Evolutionary conservation across 1,139 yeast genomes (phyloP), one percentile per base, ranked within the genome.

Genomic region (Scheffersomyces segobiensis): DNA sequence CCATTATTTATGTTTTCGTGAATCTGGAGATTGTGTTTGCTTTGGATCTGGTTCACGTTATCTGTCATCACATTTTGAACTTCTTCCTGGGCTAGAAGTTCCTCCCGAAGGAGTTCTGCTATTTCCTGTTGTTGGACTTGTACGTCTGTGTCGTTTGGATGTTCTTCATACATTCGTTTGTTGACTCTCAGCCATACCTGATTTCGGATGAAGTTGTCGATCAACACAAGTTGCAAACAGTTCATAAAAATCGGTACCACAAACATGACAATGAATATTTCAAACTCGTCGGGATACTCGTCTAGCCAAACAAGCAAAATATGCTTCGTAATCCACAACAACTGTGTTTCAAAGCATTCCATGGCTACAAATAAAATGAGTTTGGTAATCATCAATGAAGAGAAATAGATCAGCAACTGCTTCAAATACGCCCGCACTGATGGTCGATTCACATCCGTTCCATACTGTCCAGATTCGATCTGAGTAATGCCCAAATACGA

Each of bases 401-500:
- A 69, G 63, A 91, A 81, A 70, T 92, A 95, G 3, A 93, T 80
- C 1, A 78, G 67, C 46, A 93, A 78, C 72, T 95, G 98, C 71
- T 91, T 92, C 60, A 85, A 67, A 68, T 88, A 93, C 46, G 91
- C 89, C 19, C 78, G 67, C 57, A 82, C 76, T 52, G 81, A 76
- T 0, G 98, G 98, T 26, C 89, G 89, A 39, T 76, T 69, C 3
- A 77, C 75, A 60, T 79, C 76, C 2, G 74, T 68, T 1, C 96
- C 96, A 70, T 95, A 95, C 67, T 90, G 87, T 2, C 98, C 98
- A 54, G 96, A 88, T 57, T 89, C 87, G 6, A 92, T 88, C 56
- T 91, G 73, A 2, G 80, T 74, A 49, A 80, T 65, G 47, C 73
- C 74, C 18, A 80, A 65, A 59, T 71, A 68, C 6, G 71, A 60